These are phyloP conservation scores for Alternaria brassicae DNA, from an alignment of 2,329 filamentous ascomycete species.

Conservation along the genomic window DNA sequence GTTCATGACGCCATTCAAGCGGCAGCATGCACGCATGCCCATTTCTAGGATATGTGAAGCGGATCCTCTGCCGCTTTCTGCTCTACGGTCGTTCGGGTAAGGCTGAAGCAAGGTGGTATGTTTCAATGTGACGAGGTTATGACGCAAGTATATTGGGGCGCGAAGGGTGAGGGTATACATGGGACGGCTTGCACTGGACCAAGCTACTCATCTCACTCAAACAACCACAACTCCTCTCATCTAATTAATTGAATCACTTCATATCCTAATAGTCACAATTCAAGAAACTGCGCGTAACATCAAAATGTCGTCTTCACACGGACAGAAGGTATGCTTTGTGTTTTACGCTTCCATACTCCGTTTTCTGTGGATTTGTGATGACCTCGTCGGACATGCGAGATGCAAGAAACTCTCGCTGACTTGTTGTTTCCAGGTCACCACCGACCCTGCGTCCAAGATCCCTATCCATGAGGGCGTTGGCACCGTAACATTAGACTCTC, in stretches of 20 bases:
- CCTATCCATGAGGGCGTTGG: slow-evolving; percentile 68
- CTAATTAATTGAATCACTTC: neutral
- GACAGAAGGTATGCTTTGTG: slow-evolving; percentile 27
- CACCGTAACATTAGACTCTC: slow-evolving; percentile 69
- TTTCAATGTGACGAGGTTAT: slow-evolving; percentile 26
- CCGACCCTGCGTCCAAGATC: slow-evolving; percentile 58
- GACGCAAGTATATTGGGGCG: slow-evolving; percentile 25
- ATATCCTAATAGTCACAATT: neutral
- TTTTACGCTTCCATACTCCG: neutral
- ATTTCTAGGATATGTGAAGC: neutral
- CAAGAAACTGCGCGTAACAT: neutral
- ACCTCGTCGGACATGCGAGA: neutral
- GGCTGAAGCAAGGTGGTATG: slow-evolving; percentile 4
- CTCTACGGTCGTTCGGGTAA: neutral
- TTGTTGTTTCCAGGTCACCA: slow-evolving; percentile 50
- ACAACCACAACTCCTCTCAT: neutral
- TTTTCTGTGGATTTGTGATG: neutral
- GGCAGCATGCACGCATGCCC: slow-evolving; percentile 5
- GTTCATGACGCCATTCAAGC: slow-evolving; percentile 7
- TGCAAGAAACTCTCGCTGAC: slow-evolving; percentile 9
- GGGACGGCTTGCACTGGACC: neutral
- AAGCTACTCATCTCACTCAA: neutral
- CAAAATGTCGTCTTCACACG: slow-evolving; percentile 23
- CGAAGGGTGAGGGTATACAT: slow-evolving; percentile 7
- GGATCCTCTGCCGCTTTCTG: neutral